These are phyloP conservation scores for Agrocybe praecox DNA, from an alignment of 768 basidiomycete species.

Conservation along the genomic window DNA sequence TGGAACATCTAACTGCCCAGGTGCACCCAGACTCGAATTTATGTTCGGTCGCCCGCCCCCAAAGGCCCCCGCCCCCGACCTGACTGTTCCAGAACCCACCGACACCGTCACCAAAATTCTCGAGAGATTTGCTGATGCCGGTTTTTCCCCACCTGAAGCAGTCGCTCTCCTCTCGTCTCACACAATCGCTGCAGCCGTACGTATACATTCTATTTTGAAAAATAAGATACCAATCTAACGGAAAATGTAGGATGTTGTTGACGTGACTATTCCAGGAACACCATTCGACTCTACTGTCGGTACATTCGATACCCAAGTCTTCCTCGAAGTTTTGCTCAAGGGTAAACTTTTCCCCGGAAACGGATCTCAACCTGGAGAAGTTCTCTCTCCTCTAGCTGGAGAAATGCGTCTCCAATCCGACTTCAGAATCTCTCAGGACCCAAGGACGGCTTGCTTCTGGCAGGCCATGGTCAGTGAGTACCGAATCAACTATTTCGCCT, in stretches of 20 bases:
- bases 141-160: constrained; percentile 18
- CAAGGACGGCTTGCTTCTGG: constrained; percentile 14
- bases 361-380: constrained; percentile 7
- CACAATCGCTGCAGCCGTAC: constrained; percentile 16
- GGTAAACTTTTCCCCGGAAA: constrained; percentile 15
- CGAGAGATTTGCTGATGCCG: constrained; percentile 21
- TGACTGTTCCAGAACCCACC: constrained; percentile 15
- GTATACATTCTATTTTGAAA: not conserved
- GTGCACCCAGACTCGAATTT: constrained; percentile 30
- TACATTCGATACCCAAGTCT: too few relatives aligned
- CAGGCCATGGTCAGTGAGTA: constrained; percentile 13
- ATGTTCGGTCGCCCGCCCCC: constrained; percentile 24
- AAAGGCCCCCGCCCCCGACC: constrained; percentile 16
- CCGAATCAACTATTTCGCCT: not conserved
- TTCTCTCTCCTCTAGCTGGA: constrained; percentile 11
- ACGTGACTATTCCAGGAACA: too few relatives aligned
- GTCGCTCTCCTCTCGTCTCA: constrained; percentile 20
- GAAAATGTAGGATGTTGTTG: constrained; percentile 9
- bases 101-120: constrained; percentile 21
- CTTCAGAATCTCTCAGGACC: constrained; percentile 12
- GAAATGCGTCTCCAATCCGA: constrained; percentile 14
- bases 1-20: constrained; percentile 32
- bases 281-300: too few relatives aligned
- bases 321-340: constrained; percentile 27
- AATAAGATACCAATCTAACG: not conserved